These are phyloP conservation scores for Solanum etuberosum DNA, from an alignment of 257 asterid genomes.

Conservation along the genomic window DNA sequence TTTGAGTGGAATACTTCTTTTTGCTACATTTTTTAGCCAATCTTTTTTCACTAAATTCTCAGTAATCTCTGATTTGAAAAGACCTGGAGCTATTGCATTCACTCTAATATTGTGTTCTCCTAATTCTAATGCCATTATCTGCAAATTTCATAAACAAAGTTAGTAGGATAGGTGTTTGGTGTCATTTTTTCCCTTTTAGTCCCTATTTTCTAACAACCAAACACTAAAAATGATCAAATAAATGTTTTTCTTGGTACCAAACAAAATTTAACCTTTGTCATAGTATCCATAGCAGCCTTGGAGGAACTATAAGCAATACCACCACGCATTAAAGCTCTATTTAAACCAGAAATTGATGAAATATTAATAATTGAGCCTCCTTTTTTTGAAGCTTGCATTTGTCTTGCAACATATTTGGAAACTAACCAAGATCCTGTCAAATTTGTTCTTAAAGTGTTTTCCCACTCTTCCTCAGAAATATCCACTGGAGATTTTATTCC, in stretches of 20 bases:
- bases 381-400: slow-evolving; percentile 20
- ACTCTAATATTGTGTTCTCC: slow-evolving; percentile 58
- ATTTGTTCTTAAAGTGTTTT: slow-evolving; percentile 20
- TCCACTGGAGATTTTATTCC: slow-evolving; percentile 25
- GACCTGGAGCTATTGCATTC: slow-evolving; percentile 63
- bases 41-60: slow-evolving; percentile 37
- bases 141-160: background rate
- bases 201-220: background rate
- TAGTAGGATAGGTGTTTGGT: background rate
- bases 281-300: slow-evolving; percentile 34
- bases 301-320: slow-evolving; percentile 39
- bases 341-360: slow-evolving; percentile 48
- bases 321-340: slow-evolving; percentile 42
- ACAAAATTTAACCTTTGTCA: slow-evolving; percentile 31
- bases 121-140: slow-evolving; percentile 72
- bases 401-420: slow-evolving; percentile 29
- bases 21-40: slow-evolving; percentile 43
- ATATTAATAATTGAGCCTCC: slow-evolving; percentile 51
- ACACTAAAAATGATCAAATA: background rate
- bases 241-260: background rate
- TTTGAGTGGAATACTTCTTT: slow-evolving; percentile 36
- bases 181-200: no score
- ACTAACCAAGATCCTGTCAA: slow-evolving; percentile 47
- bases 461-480: slow-evolving; percentile 40
- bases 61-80: slow-evolving; percentile 64